Conservation (phyloP, 148 eudicot genomes). For the Limonium bicolor region DNA sequence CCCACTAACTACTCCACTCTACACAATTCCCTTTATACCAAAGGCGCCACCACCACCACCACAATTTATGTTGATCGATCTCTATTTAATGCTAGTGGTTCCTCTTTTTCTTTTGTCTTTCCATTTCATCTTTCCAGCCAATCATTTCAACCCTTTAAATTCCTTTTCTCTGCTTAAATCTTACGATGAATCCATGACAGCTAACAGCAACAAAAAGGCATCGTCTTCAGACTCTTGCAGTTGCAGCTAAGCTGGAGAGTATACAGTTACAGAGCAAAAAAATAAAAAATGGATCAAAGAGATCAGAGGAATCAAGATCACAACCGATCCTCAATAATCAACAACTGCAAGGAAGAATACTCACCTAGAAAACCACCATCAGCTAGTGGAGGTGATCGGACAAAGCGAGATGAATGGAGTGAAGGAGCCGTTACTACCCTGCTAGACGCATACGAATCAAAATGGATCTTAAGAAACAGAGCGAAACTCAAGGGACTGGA, state of each 20-base stretch:
- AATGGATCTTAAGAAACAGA: conserved; percentile 77
- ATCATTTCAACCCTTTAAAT: background rate
- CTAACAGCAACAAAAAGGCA: background rate
- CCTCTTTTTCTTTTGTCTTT: background rate
- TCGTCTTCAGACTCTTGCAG: background rate
- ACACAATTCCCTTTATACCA: background rate
- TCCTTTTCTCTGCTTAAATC: background rate
- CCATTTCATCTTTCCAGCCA: no score
- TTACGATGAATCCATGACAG: background rate
- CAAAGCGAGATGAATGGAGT: conserved; percentile 87
- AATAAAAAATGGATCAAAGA: no score
- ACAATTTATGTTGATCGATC: no score
- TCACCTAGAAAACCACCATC: conserved; percentile 24
- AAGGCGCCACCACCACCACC: background rate
- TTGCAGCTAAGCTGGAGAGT: no score
- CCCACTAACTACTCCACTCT: background rate
- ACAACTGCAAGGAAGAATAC: no score
- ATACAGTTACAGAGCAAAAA: no score
- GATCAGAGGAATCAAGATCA: no score
- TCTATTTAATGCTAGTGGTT: conserved; percentile 6
- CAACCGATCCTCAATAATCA: no score
- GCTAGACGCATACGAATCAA: conserved; percentile 72
- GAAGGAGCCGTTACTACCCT: conserved; percentile 76
- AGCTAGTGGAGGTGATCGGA: conserved; percentile 21
- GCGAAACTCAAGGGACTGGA: conserved; percentile 88